A percentile compares a stretch with the other conserved stretches of the same genome.
Evolutionary conservation across 140 eudicot genomes (phyloP).

Genomic region (Oenanthe javanica): DNA sequence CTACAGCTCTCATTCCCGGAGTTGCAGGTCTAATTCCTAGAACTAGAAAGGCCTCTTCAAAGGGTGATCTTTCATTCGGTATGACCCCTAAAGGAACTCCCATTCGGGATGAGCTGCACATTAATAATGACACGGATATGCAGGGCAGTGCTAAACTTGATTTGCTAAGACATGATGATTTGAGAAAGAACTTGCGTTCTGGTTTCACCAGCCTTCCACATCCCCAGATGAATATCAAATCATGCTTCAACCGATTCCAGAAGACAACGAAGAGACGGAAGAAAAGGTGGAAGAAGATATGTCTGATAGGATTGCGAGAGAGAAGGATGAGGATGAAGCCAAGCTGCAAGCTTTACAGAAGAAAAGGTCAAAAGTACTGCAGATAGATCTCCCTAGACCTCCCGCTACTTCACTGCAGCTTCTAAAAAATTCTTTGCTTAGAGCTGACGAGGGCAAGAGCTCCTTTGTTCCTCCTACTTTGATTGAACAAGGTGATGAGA

Average conservation of each 20-base stretch:
- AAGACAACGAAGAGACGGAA: conserved; percentile 72
- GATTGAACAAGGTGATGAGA: conserved; percentile 89
- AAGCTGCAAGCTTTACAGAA: conserved; percentile 63
- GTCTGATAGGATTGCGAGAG: conserved; percentile 83
- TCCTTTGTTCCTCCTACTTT: conserved; percentile 86
- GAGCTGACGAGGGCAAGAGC: conserved; percentile 37
- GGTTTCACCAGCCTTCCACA: conserved; percentile 82
- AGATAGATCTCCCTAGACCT: conserved; percentile 92
- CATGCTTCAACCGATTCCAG: conserved; percentile 50
- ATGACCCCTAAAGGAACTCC: conserved; percentile 95
- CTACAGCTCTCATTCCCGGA: conserved; percentile 92
- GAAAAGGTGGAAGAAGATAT: conserved; percentile 92
- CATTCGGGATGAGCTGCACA: conserved; percentile 78
- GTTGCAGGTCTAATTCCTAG: conserved; percentile 70
- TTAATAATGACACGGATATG: conserved; percentile 80
- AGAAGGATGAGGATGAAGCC: conserved; percentile 95
- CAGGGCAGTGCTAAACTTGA: conserved; percentile 62
- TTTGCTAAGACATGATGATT: conserved; percentile 52
- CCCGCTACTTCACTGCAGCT: conserved; percentile 68
- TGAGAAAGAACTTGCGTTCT: conserved; percentile 59
- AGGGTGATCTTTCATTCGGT: conserved; percentile 60
- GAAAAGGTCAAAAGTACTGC: conserved; percentile 84
- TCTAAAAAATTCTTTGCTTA: conserved; percentile 49
- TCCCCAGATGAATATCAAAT: conserved; percentile 90
- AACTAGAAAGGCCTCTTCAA: conserved; percentile 75